Conservation (phyloP, 1,284 basidiomycete species). For the Microbotryomycetes sp. region DNA sequence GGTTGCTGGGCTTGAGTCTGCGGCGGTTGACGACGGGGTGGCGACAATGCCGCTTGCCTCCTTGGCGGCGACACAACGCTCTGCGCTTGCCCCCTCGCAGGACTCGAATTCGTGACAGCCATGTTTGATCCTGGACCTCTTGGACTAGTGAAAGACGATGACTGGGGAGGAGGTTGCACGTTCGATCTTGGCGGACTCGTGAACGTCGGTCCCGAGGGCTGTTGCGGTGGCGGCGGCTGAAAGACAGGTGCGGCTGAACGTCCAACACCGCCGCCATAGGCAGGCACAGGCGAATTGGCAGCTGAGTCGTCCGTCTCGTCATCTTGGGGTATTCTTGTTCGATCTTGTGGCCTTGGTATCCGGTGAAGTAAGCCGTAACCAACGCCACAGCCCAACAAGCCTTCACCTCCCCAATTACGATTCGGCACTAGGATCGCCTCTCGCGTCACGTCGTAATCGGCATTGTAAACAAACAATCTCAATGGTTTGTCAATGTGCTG, state of each 20-base stretch:
- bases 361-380: slow-evolving; percentile 77
- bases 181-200: neutral
- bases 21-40: neutral
- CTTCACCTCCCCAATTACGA: slow-evolving; percentile 91
- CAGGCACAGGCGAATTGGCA: neutral
- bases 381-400: slow-evolving; percentile 85
- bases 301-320: neutral
- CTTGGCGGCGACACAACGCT: neutral
- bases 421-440: slow-evolving; percentile 62
- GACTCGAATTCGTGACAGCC: neutral
- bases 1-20: too few relatives aligned
- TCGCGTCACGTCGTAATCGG: slow-evolving; percentile 70
- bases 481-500: slow-evolving; percentile 89
- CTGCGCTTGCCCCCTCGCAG: neutral
- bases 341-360: slow-evolving; percentile 55
- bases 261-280: neutral
- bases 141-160: neutral
- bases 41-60: neutral
- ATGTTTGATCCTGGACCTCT: neutral
- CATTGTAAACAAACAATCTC: slow-evolving; percentile 90
- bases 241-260: neutral
- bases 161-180: neutral
- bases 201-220: neutral
- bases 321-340: neutral
- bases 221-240: neutral